phyloP scores from a whole-genome alignment of 371 early-diverging fungal genomes.

The Globomyces sp. region DNA sequence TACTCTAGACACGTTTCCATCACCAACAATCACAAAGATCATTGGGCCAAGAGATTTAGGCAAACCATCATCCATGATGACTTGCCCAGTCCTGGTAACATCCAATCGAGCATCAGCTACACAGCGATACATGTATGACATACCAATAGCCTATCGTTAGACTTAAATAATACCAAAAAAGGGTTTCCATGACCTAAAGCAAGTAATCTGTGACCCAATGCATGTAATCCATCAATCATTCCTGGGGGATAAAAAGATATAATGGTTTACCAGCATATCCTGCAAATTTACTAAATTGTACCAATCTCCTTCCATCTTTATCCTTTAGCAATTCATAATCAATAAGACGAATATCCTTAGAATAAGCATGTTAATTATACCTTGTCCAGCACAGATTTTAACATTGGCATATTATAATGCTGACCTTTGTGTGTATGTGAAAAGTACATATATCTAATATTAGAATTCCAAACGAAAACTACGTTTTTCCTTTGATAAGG shows the following conservation, averaged over 20 bases:
- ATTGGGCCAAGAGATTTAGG: slow-evolving; percentile 87
- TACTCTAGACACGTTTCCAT: slow-evolving; percentile 85
- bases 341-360: slow-evolving; percentile 75
- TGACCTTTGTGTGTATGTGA: slow-evolving; percentile 98
- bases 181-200: slow-evolving; percentile 91
- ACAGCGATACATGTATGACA: slow-evolving; percentile 83
- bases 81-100: slow-evolving; percentile 71
- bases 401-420: slow-evolving; percentile 86
- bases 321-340: slow-evolving; percentile 96
- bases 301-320: slow-evolving; percentile 70
- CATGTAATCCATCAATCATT: slow-evolving; percentile 90
- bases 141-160: slow-evolving; percentile 56
- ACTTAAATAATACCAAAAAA: slow-evolving; percentile 55
- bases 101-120: slow-evolving; percentile 75
- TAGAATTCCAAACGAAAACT: too few relatives aligned
- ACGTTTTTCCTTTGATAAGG: slow-evolving; percentile 84
- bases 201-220: slow-evolving; percentile 86
- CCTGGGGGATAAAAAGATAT: slow-evolving; percentile 37
- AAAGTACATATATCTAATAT: slow-evolving; percentile 67
- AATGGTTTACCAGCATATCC: slow-evolving; percentile 80
- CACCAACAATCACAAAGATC: slow-evolving; percentile 89
- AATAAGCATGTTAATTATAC: too few relatives aligned
- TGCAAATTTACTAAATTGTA: slow-evolving; percentile 90
- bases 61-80: slow-evolving; percentile 81
- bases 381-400: slow-evolving; percentile 82